Evolutionary conservation across 2,329 filamentous ascomycete species (phyloP).

Genomic region (Trichoderma harzianum): DNA sequence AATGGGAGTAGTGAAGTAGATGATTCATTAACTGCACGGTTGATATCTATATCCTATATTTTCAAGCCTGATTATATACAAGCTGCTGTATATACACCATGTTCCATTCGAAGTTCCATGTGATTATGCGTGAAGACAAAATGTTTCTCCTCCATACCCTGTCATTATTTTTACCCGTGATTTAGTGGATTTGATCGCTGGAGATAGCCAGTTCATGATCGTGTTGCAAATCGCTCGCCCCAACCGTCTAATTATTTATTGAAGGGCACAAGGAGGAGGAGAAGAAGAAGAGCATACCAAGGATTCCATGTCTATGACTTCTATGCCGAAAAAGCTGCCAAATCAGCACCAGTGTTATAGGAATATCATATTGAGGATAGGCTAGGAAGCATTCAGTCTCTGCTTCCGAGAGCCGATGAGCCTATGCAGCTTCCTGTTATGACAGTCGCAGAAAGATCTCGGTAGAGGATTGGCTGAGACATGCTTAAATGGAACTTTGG

Average conservation of each 20-base stretch:
- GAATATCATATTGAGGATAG: neutral
- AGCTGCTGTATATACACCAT: neutral
- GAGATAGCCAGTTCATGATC: neutral
- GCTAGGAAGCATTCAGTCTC: neutral
- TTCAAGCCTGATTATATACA: neutral
- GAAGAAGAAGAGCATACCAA: neutral
- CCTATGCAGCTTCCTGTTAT: neutral
- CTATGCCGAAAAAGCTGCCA: neutral
- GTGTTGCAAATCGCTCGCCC: neutral
- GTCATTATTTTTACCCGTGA: neutral
- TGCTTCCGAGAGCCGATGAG: neutral
- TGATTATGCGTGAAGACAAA: neutral
- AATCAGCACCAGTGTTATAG: neutral
- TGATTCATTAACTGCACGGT: neutral
- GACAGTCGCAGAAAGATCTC: neutral
- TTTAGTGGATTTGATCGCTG: neutral
- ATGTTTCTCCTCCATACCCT: neutral
- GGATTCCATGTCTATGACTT: neutral
- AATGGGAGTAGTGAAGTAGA: neutral
- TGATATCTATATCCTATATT: neutral
- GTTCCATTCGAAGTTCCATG: neutral
- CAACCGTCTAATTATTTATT: neutral
- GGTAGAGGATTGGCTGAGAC: neutral
- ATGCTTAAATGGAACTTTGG: slow-evolving; percentile 15
- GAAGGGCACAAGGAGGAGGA: neutral